These are phyloP conservation scores for Glycine tomentella DNA, from an alignment of 306 rosid genomes.

Conservation along the genomic window DNA sequence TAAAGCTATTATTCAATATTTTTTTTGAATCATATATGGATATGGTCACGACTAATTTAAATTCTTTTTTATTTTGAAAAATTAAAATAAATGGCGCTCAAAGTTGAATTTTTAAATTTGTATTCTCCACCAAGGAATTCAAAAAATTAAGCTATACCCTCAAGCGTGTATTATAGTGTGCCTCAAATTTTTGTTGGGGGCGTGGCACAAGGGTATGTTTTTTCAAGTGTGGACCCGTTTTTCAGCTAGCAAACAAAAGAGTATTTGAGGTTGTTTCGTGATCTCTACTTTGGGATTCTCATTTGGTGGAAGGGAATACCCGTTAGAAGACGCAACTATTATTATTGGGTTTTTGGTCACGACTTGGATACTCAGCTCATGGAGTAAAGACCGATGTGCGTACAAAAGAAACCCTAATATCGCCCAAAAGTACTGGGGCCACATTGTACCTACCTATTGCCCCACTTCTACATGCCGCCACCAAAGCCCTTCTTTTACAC, in stretches of 20 bases:
- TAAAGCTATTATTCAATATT: neutral
- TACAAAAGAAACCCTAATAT: constrained; percentile 40
- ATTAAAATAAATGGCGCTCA: constrained; percentile 5
- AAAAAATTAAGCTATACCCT: neutral
- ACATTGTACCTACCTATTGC: constrained; percentile 36
- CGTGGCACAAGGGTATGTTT: neutral
- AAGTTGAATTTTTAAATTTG: constrained; percentile 39
- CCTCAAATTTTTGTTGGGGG: constrained; percentile 1
- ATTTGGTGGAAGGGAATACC: constrained; percentile 43
- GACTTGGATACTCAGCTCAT: constrained; percentile 21
- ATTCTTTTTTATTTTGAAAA: neutral
- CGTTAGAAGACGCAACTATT: constrained; percentile 50
- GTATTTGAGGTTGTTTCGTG: constrained; percentile 41
- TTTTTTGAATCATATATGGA: neutral
- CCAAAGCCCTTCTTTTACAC: constrained; percentile 28
- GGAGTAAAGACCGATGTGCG: constrained; percentile 36
- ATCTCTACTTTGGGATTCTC: constrained; percentile 3
- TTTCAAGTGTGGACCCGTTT: constrained; percentile 37
- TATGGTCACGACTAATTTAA: no score
- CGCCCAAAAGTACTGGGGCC: constrained; percentile 52
- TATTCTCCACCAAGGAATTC: neutral
- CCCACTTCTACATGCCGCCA: constrained; percentile 46
- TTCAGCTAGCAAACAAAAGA: constrained; percentile 36
- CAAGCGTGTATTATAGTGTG: neutral
- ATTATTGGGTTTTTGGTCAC: constrained; percentile 10